Base-by-base conservation (phyloP, 2,329 filamentous ascomycete species). In the Rachicladosporium sp. region DNA sequence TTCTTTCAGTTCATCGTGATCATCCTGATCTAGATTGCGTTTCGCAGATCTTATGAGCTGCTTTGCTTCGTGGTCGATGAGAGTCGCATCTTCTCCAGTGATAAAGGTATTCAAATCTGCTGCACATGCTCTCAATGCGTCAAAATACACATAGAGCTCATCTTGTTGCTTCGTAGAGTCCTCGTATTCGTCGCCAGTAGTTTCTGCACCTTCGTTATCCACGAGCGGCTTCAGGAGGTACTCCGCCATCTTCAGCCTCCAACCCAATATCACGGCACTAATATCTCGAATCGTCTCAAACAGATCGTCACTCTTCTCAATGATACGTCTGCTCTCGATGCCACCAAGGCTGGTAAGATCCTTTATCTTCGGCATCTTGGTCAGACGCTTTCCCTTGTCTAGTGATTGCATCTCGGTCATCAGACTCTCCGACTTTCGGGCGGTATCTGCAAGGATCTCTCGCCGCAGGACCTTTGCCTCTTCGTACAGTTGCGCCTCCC, bases 141-240 rank as follows among this genome's bases (percentile, higher is more conserved):
- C 78, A 42, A 93, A 81, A 53, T 93, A 93, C 5, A 83, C 83
- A 60, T 89, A 84, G 32, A 95, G 74, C 55, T 93, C 78, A 45
- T 95, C 89, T 61, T 96, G 89, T 34, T 80, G 73, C 57, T 84
- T 84, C 0, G 87, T 85, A 0, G 89, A 93, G 27, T 83, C 76
- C 49, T 86, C 82, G 46, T 94, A 91, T 57, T 96, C 91, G 43
- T 95, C 81, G 15, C 91, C 91, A 8, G 86, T 89, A 2, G 78
- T 73, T 42, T 93, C 85, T 7, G 72, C 62, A n/a, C 66, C 67
- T 31, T 93, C 86, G 53, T 91, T 78, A 50, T 96, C 91, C 11
- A 96, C 76, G 2, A 96, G 69, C 0, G 84, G 77, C 44, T 78
- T 72, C 8, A 82, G 63, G 7, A 95, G 68, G 12, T 89, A 72